Evolutionary conservation across 352 stramenopile genomes (phyloP).

Genomic region (Phytophthora fragariaefolia): DNA sequence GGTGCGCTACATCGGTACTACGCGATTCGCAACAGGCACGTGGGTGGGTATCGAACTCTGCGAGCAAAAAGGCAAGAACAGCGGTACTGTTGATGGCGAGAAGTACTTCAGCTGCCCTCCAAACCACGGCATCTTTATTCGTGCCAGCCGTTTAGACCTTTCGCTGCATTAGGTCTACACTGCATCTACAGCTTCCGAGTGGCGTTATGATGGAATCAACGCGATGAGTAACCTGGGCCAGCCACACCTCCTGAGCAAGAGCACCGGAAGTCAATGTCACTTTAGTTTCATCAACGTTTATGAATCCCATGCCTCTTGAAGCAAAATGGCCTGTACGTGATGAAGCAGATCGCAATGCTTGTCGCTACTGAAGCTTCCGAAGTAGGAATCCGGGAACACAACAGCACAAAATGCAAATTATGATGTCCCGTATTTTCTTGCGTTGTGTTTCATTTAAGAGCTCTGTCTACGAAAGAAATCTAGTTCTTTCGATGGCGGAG

Average conservation of each 20-base stretch:
- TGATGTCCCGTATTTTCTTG: slow-evolving; percentile 4
- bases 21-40: slow-evolving; percentile 61
- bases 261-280: slow-evolving; percentile 12
- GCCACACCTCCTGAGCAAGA: slow-evolving; percentile 11
- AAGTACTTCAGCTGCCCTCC: slow-evolving; percentile 69
- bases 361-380: slow-evolving; percentile 9
- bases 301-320: slow-evolving; percentile 18
- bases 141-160: slow-evolving; percentile 61
- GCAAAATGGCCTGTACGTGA: background rate
- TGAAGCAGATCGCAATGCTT: slow-evolving; percentile 33
- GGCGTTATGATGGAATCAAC: slow-evolving; percentile 30
- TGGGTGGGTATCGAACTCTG: slow-evolving; percentile 81
- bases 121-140: slow-evolving; percentile 76
- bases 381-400: slow-evolving; percentile 18
- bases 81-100: slow-evolving; percentile 60
- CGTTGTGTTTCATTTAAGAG: slow-evolving; percentile 12
- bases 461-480: slow-evolving; percentile 36
- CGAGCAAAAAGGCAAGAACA: slow-evolving; percentile 69
- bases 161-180: slow-evolving; percentile 26
- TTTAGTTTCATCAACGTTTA: slow-evolving; percentile 21
- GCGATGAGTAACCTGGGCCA: slow-evolving; percentile 30
- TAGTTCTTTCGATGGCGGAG: slow-evolving; percentile 47
- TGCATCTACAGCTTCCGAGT: slow-evolving; percentile 19
- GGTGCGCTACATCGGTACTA: slow-evolving; percentile 73
- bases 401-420: slow-evolving; percentile 19